These are phyloP conservation scores for Juncus inflexus DNA, from an alignment of 176 grass and related monocot genomes.

Conservation along the genomic window DNA sequence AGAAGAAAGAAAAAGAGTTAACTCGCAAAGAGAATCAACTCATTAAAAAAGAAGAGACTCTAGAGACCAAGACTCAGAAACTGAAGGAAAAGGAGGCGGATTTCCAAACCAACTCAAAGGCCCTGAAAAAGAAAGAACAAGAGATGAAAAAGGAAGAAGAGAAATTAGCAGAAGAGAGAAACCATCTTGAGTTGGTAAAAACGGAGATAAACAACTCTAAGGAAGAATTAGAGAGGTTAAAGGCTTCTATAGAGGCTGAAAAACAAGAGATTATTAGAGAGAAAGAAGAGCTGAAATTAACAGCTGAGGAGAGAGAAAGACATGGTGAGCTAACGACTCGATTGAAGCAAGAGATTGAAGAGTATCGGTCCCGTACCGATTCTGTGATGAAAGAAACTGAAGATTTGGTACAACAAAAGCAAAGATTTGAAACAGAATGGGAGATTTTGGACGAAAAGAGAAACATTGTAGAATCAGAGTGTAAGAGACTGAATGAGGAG, in stretches of 20 bases:
- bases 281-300: constrained; percentile 56
- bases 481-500: constrained; percentile 57
- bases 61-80: constrained; percentile 55
- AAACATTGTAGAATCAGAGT: constrained; percentile 43
- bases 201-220: constrained; percentile 37
- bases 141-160: constrained; percentile 51
- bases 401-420: constrained; percentile 66
- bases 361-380: constrained; percentile 69
- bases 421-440: constrained; percentile 96
- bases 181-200: constrained; percentile 37
- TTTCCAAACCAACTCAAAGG: constrained; percentile 63
- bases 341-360: constrained; percentile 90
- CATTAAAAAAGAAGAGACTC: constrained; percentile 45
- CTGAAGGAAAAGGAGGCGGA: constrained; percentile 61
- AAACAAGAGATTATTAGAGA: constrained; percentile 69
- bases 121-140: constrained; percentile 71
- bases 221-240: constrained; percentile 51
- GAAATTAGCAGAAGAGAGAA: constrained; percentile 58
- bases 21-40: constrained; percentile 48
- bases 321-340: constrained; percentile 41
- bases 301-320: constrained; percentile 67
- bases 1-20: constrained; percentile 60
- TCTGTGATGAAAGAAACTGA: constrained; percentile 64
- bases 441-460: constrained; percentile 87
- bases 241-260: constrained; percentile 48